phyloP scores from a whole-genome alignment of 1,139 yeast species.

The Schwanniomyces etchellsii region DNA sequence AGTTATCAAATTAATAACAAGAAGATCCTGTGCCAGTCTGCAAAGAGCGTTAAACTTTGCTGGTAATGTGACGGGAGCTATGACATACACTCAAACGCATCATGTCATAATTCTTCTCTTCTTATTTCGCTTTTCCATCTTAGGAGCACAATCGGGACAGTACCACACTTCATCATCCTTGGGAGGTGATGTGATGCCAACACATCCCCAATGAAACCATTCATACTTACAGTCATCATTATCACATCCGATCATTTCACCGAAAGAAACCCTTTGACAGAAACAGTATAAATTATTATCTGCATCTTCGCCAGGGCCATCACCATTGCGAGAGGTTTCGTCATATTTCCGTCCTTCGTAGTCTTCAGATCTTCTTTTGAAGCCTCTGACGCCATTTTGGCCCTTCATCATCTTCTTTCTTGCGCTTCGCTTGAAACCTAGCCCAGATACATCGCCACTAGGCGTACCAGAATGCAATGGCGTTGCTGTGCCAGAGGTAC shows the following conservation, averaged over 20 bases:
- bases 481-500: constrained; percentile 26
- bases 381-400: neutral
- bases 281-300: constrained; percentile 65
- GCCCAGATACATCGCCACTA: constrained; percentile 1
- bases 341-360: constrained; percentile 13
- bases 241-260: constrained; percentile 92
- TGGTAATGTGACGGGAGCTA: neutral
- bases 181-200: constrained; percentile 69
- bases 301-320: constrained; percentile 51
- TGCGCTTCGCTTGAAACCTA: constrained; percentile 17
- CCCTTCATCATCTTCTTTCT: constrained; percentile 20
- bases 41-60: too few relatives aligned
- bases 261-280: constrained; percentile 81
- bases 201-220: constrained; percentile 88
- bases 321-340: constrained; percentile 8
- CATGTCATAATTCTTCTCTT: constrained; percentile 36
- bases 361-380: constrained; percentile 16
- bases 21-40: too few relatives aligned
- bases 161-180: constrained; percentile 63
- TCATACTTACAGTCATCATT: constrained; percentile 74
- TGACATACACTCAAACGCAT: too few relatives aligned
- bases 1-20: too few relatives aligned
- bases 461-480: constrained; percentile 20
- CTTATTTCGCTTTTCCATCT: constrained; percentile 44
- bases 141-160: constrained; percentile 60